A percentile compares a stretch with the other conserved stretches of the same genome.
Evolutionary conservation across 805 yeast genomes (phyloP).

Genomic region (Candida golubevii): DNA sequence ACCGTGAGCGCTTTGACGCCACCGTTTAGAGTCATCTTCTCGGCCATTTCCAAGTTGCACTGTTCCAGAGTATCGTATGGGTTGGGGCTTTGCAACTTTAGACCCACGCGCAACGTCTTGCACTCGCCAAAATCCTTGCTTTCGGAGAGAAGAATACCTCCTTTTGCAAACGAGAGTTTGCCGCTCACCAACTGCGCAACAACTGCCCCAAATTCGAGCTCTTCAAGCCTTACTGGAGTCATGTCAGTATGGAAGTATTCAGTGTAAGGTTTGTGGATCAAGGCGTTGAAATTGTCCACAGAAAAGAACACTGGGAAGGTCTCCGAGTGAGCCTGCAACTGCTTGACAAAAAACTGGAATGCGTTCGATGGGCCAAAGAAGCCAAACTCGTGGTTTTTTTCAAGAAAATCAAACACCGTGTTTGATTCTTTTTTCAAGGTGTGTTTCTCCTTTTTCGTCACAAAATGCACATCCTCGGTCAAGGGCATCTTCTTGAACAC

Average conservation of each 20-base stretch:
- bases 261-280: slow-evolving; percentile 52
- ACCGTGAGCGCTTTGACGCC: slow-evolving; percentile 28
- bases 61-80: slow-evolving; percentile 48
- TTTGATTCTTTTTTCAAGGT: slow-evolving; percentile 31
- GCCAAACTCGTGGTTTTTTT: slow-evolving; percentile 37
- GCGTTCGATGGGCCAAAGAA: slow-evolving; percentile 39
- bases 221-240: slow-evolving; percentile 51
- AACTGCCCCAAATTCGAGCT: slow-evolving; percentile 60
- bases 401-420: slow-evolving; percentile 25
- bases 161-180: slow-evolving; percentile 45
- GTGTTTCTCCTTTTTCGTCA: slow-evolving; percentile 29
- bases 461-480: slow-evolving; percentile 31
- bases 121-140: slow-evolving; percentile 48
- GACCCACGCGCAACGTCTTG: slow-evolving; percentile 54
- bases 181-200: slow-evolving; percentile 56
- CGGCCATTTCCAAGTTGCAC: slow-evolving; percentile 55
- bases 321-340: slow-evolving; percentile 46
- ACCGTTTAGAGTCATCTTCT: slow-evolving; percentile 37
- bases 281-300: slow-evolving; percentile 69
- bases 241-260: slow-evolving; percentile 57
- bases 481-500: slow-evolving; percentile 33
- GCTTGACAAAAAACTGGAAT: slow-evolving; percentile 51
- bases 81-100: slow-evolving; percentile 49
- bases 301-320: slow-evolving; percentile 59
- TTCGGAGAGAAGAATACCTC: slow-evolving; percentile 64